Evolutionary conservation across 768 basidiomycete species (phyloP), one percentile per base, ranked within the genome.

Genomic region (Exidia glandulosa): DNA sequence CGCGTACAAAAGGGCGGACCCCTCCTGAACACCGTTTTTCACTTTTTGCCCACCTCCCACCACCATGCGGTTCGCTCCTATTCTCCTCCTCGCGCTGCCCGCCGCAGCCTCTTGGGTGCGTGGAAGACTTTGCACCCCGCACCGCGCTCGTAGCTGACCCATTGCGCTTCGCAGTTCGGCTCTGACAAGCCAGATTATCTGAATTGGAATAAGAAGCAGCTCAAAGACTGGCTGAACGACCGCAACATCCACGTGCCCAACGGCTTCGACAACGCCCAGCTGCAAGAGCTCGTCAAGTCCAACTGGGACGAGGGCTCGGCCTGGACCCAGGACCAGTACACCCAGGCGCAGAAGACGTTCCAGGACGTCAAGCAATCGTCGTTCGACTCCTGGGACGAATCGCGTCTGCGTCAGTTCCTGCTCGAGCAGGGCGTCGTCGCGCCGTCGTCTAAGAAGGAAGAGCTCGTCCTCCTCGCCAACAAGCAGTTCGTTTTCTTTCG

Each of bases 341-440:
- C 74, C 55, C 71, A 74, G 32, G 86, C 87, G 0, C 88, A 90
- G 69, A 76, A 79, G 61, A 72, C 77, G 3, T 90, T 89, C 63
- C 65, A 76, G 19, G 74, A 82, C 61, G 45, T 62, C 19, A 62
- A 64, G 32, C 60, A 61, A 12, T 63, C 61, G 41, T 60, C 59
- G 30, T 86, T 90, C 62, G 88, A 94, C 62, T 74, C 77, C 1
- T 98, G 93, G 93, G 84, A 89, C 69, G 94, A 97, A 67, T 85
- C 83, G 13, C 79, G 79, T 31, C 77, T 96, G 25, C 83, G 94
- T 66, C 77, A 88, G 63, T 95, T 87, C 73, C 77, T 98, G 12
- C 81, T 96, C 58, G 82, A 89, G 66, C 87, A 95, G 64, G 94
- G 94, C 45, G 77, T 95, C 61, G 83, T 98, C 56, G 81, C 86